Percentiles rank a stretch among this genome's conserved stretches.
Conservation (phyloP, 805 yeast species). For the Yarrowia deformans region DNA sequence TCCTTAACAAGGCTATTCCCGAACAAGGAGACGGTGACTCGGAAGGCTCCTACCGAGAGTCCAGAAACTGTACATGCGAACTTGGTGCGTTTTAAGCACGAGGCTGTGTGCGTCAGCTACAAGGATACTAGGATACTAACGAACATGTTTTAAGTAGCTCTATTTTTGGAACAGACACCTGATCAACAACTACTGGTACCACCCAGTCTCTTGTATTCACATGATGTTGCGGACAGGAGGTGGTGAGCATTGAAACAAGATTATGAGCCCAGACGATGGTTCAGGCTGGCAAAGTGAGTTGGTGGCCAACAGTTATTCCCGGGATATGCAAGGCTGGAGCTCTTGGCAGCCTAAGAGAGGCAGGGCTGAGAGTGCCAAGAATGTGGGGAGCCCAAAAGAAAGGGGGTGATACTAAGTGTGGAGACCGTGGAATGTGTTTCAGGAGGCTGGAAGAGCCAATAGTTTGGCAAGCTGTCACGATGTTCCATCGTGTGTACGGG, state of each 20-base stretch:
- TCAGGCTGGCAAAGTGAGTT: slow-evolving; percentile 2
- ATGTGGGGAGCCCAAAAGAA: slow-evolving; percentile 30
- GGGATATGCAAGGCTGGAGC: slow-evolving; percentile 35
- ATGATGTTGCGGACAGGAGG: neutral
- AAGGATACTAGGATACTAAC: too few relatives aligned
- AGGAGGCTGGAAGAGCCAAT: neutral
- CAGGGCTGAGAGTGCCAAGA: slow-evolving; percentile 38
- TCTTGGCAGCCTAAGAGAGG: slow-evolving; percentile 34
- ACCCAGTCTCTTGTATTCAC: neutral
- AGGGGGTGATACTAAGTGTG: neutral
- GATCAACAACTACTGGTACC: too few relatives aligned
- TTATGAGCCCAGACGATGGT: slow-evolving; percentile 5
- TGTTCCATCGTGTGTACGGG: neutral
- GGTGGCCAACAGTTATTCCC: slow-evolving; percentile 24
- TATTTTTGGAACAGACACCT: neutral
- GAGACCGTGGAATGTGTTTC: slow-evolving; percentile 8
- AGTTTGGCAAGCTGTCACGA: neutral
- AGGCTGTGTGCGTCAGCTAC: neutral
- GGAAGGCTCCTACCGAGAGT: neutral
- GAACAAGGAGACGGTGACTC: neutral
- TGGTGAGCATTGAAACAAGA: neutral
- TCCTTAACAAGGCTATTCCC: too few relatives aligned
- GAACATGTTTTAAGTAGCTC: neutral
- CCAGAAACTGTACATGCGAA: neutral
- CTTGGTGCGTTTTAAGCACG: neutral